Percentiles rank a stretch among this genome's conserved stretches.
These are phyloP conservation scores for Cyclotella kingstonii DNA, from an alignment of 108 stramenopile species.

Conservation along the genomic window DNA sequence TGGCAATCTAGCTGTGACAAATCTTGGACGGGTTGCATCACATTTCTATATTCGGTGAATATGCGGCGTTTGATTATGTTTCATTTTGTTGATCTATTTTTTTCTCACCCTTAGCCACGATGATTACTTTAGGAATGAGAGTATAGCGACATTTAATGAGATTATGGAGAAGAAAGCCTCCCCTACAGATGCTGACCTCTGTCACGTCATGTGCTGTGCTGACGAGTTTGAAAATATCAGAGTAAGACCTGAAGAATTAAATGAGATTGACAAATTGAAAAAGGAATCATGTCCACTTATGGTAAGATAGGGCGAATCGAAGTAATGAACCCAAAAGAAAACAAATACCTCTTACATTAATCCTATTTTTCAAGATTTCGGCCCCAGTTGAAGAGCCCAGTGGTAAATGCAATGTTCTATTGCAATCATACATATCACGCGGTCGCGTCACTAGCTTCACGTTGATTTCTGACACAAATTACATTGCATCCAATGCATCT, in stretches of 20 bases:
- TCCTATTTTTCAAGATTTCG: not conserved
- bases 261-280: conserved; percentile 72
- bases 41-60: conserved; percentile 93
- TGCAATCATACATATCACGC: conserved; percentile 90
- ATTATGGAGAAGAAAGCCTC: conserved; percentile 49
- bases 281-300: conserved; percentile 59
- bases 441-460: conserved; percentile 84
- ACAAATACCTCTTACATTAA: not conserved
- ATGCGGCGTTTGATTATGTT: not conserved
- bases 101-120: not conserved
- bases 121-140: conserved; percentile 60
- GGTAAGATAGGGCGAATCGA: conserved; percentile 18
- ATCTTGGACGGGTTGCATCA: conserved; percentile 93
- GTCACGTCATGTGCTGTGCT: conserved; percentile 87
- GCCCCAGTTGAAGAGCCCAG: conserved; percentile 72
- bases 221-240: conserved; percentile 95
- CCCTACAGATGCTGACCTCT: conserved; percentile 79
- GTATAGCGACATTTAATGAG: conserved; percentile 92
- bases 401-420: conserved; percentile 90
- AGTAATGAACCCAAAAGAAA: too few species aligned
- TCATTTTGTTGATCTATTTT: not conserved
- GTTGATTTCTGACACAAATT: conserved; percentile 94
- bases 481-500: conserved; percentile 95
- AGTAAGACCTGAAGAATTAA: conserved; percentile 93
- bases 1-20: conserved; percentile 91